Evolutionary conservation across 1,284 basidiomycete species (phyloP).

Genomic region (Puccinia horiana): DNA sequence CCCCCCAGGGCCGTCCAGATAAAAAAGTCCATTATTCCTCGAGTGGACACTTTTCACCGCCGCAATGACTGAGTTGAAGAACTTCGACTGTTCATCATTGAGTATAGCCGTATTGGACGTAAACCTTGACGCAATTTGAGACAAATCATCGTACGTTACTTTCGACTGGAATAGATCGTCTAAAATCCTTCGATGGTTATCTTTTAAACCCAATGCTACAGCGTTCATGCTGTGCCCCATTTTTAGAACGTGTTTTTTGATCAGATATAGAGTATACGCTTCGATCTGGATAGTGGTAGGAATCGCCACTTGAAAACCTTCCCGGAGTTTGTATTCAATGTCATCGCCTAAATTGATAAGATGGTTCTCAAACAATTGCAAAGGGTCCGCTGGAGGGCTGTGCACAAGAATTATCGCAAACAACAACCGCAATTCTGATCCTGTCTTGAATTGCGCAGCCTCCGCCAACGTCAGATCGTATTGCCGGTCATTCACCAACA

Average conservation of each 20-base stretch:
- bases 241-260: too few species aligned
- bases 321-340: not conserved
- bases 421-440: not conserved
- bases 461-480: not conserved
- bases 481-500: conserved; percentile 1
- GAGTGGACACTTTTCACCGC: conserved; percentile 57
- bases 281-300: too few species aligned
- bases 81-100: conserved; percentile 59
- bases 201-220: too few species aligned
- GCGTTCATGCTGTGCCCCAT: too few species aligned
- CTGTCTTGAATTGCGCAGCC: conserved; percentile 48
- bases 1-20: conserved; percentile 63
- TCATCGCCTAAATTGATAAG: not conserved
- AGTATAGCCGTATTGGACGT: too few species aligned
- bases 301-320: not conserved
- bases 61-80: conserved; percentile 59
- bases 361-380: not conserved
- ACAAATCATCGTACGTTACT: too few species aligned
- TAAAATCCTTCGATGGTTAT: too few species aligned
- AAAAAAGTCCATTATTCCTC: conserved; percentile 59
- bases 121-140: too few species aligned
- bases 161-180: too few species aligned
- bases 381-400: not conserved
- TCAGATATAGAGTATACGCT: too few species aligned
- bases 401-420: conserved; percentile 55